Evolutionary conservation across 78 protist species (phyloP).

Genomic region (Bigelowiella natans): DNA sequence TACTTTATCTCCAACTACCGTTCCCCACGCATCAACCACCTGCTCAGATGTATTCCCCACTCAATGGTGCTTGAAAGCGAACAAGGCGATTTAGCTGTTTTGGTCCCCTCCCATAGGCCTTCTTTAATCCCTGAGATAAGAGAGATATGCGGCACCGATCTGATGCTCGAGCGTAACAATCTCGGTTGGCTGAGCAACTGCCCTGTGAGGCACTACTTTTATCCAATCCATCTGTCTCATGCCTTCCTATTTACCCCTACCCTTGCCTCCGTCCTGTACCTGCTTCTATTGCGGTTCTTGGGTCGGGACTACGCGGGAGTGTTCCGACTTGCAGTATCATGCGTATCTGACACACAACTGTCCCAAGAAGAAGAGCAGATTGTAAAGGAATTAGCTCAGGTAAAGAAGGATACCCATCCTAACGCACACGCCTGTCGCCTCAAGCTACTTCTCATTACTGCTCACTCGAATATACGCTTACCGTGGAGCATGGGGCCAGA

Average conservation of each 20-base stretch:
- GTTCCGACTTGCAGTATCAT: conserved; percentile 24
- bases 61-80: conserved; percentile 19
- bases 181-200: not conserved
- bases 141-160: not conserved
- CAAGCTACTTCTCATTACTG: conserved; percentile 20
- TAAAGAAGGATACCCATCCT: not conserved
- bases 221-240: conserved; percentile 39
- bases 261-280: conserved; percentile 40
- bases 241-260: conserved; percentile 35
- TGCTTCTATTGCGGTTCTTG: conserved; percentile 33
- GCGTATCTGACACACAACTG: conserved; percentile 34
- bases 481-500: not conserved
- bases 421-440: conserved; percentile 41
- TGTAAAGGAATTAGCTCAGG: not conserved
- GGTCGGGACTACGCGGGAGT: conserved; percentile 24
- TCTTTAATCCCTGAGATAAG: conserved; percentile 5
- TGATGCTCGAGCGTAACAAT: conserved; percentile 22
- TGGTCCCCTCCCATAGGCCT: conserved; percentile 6
- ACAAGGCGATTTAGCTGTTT: conserved; percentile 19
- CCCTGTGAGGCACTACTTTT: conserved; percentile 22
- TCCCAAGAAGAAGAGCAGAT: conserved; percentile 35
- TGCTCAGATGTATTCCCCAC: conserved; percentile 32
- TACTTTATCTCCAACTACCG: conserved; percentile 16
- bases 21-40: not conserved
- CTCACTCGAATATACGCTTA: not conserved